Evolutionary conservation across 2,329 filamentous ascomycete genomes (phyloP).

Genomic region (Claviceps africana): DNA sequence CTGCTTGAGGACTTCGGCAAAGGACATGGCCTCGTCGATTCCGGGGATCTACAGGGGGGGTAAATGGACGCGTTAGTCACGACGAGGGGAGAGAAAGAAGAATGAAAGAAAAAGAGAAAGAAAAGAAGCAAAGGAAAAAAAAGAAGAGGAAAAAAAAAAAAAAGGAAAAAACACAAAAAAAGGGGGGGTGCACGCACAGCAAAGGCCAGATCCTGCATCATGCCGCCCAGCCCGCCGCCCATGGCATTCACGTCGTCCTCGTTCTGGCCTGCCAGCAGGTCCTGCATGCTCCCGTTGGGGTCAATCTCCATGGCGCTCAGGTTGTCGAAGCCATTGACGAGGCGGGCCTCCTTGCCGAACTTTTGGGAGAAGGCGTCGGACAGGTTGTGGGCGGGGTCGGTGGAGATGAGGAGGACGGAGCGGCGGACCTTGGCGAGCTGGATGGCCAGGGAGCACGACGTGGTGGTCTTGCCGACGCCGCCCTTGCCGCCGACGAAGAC

Average conservation of each 20-base stretch:
- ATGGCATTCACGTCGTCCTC: slow-evolving; percentile 57
- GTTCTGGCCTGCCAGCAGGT: slow-evolving; percentile 64
- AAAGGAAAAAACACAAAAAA: no score
- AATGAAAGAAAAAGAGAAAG: not conserved
- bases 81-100: not conserved
- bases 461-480: slow-evolving; percentile 98
- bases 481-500: slow-evolving; percentile 98
- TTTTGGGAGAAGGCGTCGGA: slow-evolving; percentile 97
- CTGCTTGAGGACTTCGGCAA: slow-evolving; percentile 97
- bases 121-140: not conserved
- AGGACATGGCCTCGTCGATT: slow-evolving; percentile 99
- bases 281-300: slow-evolving; percentile 94
- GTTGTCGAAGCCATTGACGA: slow-evolving; percentile 84
- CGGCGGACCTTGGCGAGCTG: slow-evolving; percentile 91
- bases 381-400: slow-evolving; percentile 94
- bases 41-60: slow-evolving; percentile 60
- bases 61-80: not conserved
- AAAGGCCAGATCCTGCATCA: slow-evolving; percentile 98
- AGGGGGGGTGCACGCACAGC: slow-evolving; percentile 45
- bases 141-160: not conserved
- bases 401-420: slow-evolving; percentile 93
- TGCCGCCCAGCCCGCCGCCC: slow-evolving; percentile 65
- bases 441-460: slow-evolving; percentile 93
- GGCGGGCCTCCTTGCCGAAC: slow-evolving; percentile 94
- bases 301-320: slow-evolving; percentile 99